phyloP scores from a whole-genome alignment of 768 basidiomycete species.

The Gymnopilus junonius region DNA sequence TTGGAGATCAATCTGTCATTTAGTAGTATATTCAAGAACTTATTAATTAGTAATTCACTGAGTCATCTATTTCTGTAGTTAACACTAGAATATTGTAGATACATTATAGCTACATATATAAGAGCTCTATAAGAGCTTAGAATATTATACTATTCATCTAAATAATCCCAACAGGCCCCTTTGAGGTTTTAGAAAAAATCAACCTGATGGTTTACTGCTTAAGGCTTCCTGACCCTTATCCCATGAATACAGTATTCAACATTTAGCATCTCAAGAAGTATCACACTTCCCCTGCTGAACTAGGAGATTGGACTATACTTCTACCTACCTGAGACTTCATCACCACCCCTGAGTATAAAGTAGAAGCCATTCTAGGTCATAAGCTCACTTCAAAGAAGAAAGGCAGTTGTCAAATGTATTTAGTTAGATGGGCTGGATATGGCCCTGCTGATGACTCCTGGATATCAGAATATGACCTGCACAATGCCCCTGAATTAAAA shows the following conservation, averaged over 20 bases:
- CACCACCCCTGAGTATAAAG: conserved; percentile 20
- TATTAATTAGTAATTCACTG: too few species aligned
- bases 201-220: conserved; percentile 27
- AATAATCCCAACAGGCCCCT: too few species aligned
- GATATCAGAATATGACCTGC: conserved; percentile 22
- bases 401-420: conserved; percentile 16
- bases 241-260: conserved; percentile 29
- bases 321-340: conserved; percentile 21
- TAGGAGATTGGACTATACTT: conserved; percentile 15
- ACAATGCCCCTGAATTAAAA: conserved; percentile 26
- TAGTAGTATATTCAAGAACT: too few species aligned
- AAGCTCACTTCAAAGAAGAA: conserved; percentile 9
- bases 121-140: too few species aligned
- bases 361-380: conserved; percentile 17
- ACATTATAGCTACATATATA: too few species aligned
- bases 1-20: too few species aligned
- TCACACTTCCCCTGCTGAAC: conserved; percentile 8
- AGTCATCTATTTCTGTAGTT: too few species aligned
- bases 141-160: too few species aligned
- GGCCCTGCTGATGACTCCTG: conserved; percentile 26
- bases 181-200: conserved; percentile 28
- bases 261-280: conserved; percentile 27
- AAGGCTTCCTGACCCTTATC: conserved; percentile 26
- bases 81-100: too few species aligned
- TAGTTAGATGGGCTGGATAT: conserved; percentile 25